A percentile compares a stretch with the other conserved stretches of the same genome.
Evolutionary conservation across 202 grass and related monocot species (phyloP).

Genomic region (Schoenoplectus tabernaemontani): DNA sequence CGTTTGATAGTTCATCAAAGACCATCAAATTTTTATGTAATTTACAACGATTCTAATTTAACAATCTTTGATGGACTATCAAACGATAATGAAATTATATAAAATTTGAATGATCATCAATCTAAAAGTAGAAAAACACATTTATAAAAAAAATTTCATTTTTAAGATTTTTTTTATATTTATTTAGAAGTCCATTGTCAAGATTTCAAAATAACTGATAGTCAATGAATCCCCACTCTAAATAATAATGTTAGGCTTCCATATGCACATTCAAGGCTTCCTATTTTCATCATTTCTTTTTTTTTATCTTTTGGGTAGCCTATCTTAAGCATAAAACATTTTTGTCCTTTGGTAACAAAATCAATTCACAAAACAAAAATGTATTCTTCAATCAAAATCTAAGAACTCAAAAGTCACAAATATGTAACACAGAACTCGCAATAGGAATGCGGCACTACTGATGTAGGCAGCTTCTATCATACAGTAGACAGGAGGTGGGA

Average conservation of each 20-base stretch:
- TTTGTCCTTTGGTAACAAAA: background rate
- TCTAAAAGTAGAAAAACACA: no score
- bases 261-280: background rate
- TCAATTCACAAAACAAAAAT: background rate
- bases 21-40: no score
- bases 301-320: background rate
- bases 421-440: background rate
- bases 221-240: background rate
- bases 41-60: no score
- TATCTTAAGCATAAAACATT: background rate
- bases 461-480: background rate
- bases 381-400: background rate
- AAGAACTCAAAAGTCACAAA: background rate
- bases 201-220: no score
- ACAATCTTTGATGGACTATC: no score
- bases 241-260: background rate
- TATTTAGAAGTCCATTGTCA: no score
- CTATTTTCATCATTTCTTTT: background rate
- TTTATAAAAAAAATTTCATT: no score
- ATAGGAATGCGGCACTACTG: background rate
- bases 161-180: no score
- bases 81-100: no score
- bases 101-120: no score
- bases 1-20: no score
- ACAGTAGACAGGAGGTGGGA: background rate